phyloP scores from a whole-genome alignment of 306 rosid species.

The Datisca glomerata region DNA sequence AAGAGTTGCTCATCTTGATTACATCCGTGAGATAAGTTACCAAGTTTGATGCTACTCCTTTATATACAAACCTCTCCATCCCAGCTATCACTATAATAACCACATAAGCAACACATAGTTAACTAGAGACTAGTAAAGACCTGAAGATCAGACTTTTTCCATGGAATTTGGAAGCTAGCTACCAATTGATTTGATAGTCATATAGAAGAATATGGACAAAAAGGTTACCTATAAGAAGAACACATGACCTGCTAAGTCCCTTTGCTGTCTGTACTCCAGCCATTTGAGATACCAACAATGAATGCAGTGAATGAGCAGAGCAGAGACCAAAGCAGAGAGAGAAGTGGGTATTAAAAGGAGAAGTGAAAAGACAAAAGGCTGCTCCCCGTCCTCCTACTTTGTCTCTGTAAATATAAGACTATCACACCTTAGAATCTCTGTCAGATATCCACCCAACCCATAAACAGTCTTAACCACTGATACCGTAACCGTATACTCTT shows the following conservation, averaged over 20 bases:
- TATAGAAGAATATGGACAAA: neutral
- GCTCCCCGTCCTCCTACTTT: too few relatives aligned
- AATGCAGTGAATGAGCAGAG: neutral
- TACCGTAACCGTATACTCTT: too few relatives aligned
- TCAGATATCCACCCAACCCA: neutral
- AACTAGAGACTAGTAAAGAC: too few relatives aligned
- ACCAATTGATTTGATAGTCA: constrained; percentile 2
- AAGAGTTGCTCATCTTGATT: constrained; percentile 64
- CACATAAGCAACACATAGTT: neutral
- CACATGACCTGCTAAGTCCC: constrained; percentile 50
- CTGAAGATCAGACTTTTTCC: neutral
- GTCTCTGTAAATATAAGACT: too few relatives aligned
- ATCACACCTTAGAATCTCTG: neutral
- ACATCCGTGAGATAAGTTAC: constrained; percentile 80
- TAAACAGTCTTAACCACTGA: neutral
- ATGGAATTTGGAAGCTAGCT: neutral
- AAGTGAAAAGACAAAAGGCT: too few relatives aligned
- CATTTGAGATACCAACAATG: constrained; percentile 18
- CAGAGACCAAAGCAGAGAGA: neutral
- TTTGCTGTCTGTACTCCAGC: constrained; percentile 27
- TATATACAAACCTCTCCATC: constrained; percentile 86
- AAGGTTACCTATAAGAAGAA: constrained; percentile 72
- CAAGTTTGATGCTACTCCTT: constrained; percentile 81
- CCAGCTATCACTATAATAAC: constrained; percentile 47
- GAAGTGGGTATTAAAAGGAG: too few relatives aligned